Conservation (phyloP, 2,329 filamentous ascomycete genomes). For the Aspergillus sp. region DNA sequence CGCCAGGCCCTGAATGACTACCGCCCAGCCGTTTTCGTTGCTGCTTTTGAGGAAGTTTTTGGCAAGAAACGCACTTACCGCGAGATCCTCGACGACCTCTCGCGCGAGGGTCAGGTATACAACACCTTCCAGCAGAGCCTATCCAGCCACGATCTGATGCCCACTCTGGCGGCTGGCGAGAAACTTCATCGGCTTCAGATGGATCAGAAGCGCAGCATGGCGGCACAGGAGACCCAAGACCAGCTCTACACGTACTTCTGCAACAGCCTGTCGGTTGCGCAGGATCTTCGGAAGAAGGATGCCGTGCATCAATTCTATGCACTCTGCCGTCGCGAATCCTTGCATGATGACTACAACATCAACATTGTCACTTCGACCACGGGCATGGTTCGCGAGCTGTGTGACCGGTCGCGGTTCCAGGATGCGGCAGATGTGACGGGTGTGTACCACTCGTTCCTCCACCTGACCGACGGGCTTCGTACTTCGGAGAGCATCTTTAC, state of each 20-base stretch:
- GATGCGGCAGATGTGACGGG: constrained; percentile 34
- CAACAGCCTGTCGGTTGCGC: constrained; percentile 28
- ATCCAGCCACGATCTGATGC: constrained; percentile 32
- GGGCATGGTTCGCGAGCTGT: constrained; percentile 28
- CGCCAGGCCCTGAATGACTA: constrained; percentile 30
- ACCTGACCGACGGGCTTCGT: constrained; percentile 33
- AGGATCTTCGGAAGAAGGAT: constrained; percentile 22
- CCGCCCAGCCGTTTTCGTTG: constrained; percentile 45
- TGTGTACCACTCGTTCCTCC: constrained; percentile 34
- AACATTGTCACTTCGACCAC: constrained; percentile 30
- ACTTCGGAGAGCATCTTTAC: constrained; percentile 32
- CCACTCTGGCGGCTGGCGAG: constrained; percentile 31
- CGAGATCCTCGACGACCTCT: constrained; percentile 44
- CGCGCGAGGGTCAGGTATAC: constrained; percentile 44
- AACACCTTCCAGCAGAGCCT: constrained; percentile 37
- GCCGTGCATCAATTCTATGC: constrained; percentile 33
- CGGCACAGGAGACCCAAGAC: constrained; percentile 30
- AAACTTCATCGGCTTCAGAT: constrained; percentile 28
- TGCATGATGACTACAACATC: constrained; percentile 28
- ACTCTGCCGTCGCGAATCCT: constrained; percentile 31
- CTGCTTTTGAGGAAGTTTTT: constrained; percentile 45
- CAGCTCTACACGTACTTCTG: constrained; percentile 40
- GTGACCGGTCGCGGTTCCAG: constrained; percentile 30
- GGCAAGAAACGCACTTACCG: constrained; percentile 35
- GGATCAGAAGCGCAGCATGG: constrained; percentile 29